A percentile compares a stretch with the other conserved stretches of the same genome.
These are phyloP conservation scores for Tetragonia tetragonoides DNA, from an alignment of 148 eudicot species.

Conservation along the genomic window DNA sequence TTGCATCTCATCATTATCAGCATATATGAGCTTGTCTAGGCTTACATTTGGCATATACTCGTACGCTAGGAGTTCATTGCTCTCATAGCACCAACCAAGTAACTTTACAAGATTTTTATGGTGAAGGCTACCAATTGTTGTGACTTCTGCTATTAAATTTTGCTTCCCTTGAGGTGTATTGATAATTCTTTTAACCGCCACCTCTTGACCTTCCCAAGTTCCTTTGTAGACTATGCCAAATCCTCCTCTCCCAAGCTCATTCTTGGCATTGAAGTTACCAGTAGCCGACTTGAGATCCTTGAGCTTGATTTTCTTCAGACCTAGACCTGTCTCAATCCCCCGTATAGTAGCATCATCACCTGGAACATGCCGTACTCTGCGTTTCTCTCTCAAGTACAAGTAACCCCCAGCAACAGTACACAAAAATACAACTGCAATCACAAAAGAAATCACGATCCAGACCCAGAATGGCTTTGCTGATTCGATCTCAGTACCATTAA, in stretches of 20 bases:
- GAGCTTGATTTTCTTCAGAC: constrained; percentile 35
- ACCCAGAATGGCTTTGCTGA: constrained; percentile 1
- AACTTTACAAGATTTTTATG: constrained; percentile 44
- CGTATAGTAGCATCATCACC: constrained; percentile 7
- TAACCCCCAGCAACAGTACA: neutral
- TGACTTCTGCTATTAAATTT: constrained; percentile 42
- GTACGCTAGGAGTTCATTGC: constrained; percentile 38
- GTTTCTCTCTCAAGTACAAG: constrained; percentile 18
- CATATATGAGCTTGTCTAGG: constrained; percentile 32
- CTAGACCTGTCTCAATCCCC: constrained; percentile 32
- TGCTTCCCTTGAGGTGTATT: constrained; percentile 41
- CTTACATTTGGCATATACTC: constrained; percentile 49
- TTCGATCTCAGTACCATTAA: constrained; percentile 15
- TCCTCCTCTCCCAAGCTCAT: constrained; percentile 42
- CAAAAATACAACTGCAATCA: neutral
- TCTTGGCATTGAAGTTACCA: constrained; percentile 27
- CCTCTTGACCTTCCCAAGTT: constrained; percentile 15
- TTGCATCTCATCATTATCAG: neutral
- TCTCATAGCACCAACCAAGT: constrained; percentile 48
- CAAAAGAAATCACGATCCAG: constrained; percentile 14
- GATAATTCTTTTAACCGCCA: constrained; percentile 39
- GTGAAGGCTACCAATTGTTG: constrained; percentile 44
- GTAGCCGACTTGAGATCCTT: constrained; percentile 38
- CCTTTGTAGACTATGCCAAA: constrained; percentile 43
- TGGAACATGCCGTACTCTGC: neutral